Evolutionary conservation across 352 stramenopile genomes (phyloP), one percentile per base, ranked within the genome.

Genomic region (Phytopythium cucurbitacearum): DNA sequence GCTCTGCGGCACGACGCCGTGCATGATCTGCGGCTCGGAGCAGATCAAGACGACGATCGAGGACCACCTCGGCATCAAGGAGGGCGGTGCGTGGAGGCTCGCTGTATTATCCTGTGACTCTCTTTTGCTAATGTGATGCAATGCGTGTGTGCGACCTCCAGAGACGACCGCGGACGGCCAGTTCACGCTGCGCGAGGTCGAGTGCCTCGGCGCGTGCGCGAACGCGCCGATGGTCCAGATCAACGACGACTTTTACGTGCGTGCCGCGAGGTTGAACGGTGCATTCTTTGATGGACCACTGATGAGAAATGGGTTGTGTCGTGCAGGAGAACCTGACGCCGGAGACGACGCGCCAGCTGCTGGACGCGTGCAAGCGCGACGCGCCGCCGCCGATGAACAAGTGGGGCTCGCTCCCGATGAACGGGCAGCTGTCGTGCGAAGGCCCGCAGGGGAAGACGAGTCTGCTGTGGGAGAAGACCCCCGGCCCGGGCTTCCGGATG

Each of bases 221-320:
- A 99, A 99, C 81, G 97, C 97, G 7, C 97, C 97, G 49, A 99
- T 99, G 97, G 85, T 99, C 46, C 97, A 99, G 85, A 95, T 99
- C 65, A 99, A 99, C 76, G 96, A 99, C 78, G 96, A 99, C 79
- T 99, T 98, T 56, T 91, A 95, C 64, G 68, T 80, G 53, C 55
- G 62, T 73, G 4, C 5, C n/a, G 4, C 21, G 15, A 48, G n/a
- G 11, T 16, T 8, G 15, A 32, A 9, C 48, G 33, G 28, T 49
- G 12, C 5, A 40, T 43, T 13, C 2, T 21, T 35, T 37, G 5
- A 7, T 13, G 21, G 9, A 45, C 38, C 13, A 46, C 21, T 57
- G 61, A 48, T 65, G 10, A 35, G 15, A 12, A 28, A 28, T 28
- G 21, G 21, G 21, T 51, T 61, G 42, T 55, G 32, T 32, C 13